Evolutionary conservation across 2,329 filamentous ascomycete species (phyloP), one percentile per base, ranked within the genome.

Genomic region (Aureobasidium mangrovei): DNA sequence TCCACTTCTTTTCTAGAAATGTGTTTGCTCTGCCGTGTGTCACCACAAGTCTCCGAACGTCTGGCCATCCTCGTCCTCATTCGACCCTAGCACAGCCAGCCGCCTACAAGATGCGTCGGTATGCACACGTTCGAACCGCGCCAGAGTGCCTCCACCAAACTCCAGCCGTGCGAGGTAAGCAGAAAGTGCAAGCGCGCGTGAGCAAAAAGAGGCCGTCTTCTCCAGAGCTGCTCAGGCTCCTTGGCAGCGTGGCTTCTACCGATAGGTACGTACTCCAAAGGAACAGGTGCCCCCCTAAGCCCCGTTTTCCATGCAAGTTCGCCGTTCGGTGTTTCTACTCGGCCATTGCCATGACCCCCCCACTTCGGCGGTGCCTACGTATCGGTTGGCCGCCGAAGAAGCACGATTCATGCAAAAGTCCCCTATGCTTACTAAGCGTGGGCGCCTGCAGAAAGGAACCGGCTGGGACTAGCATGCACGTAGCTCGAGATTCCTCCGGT

Each of bases 241-340:
- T 49, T 49, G 46, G 45, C 45, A 38, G 28, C 18, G 38, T 29
- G 45, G 33, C 33, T 47, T 47, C 12, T 28, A 31, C 12, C 26
- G 45, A 18, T 18, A 18, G 18, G 35, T 49, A 40, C 46, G 35
- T 31, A 40, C 27, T 24, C 27, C 12, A 40, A 38, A 7, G 33
- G 45, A 47, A 49, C 46, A 49, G 26, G 46, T 49, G 46, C 27
- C 35, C 32, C 27, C 35, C n/a, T 39, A 38, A 49, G 35, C 35
- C 32, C 46, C 46, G 35, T n/a, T 49, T 40, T 32, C 9, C 10
- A 49, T 49, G 46, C 46, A 49, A 10, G 32, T 40, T 49, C 27
- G 46, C 46, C 46, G 46, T 49, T 49, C 12, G 10, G 9, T 47
- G 45, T 47, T 49, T 26, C 12, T 36, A 49, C 46, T 49, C 40